Evolutionary conservation across 805 yeast genomes (phyloP).

Genomic region (Kodamaea hsintzibuensis): DNA sequence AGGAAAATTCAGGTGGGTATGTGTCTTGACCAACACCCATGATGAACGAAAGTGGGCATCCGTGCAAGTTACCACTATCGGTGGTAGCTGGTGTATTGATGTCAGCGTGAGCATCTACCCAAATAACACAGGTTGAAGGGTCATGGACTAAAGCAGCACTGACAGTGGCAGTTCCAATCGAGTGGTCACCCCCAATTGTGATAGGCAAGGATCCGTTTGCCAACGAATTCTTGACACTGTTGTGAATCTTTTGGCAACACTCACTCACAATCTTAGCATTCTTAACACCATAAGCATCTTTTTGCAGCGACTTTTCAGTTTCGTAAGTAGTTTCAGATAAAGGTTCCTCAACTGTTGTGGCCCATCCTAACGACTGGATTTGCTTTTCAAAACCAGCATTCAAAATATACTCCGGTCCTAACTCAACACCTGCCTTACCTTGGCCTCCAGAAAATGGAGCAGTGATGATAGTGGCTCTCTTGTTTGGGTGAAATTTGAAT

Average conservation of each 20-base stretch:
- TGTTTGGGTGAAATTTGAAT: conserved; percentile 56
- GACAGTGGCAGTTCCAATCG: conserved; percentile 92
- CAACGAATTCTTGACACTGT: conserved; percentile 56
- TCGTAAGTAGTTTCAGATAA: conserved; percentile 50
- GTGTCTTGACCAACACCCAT: conserved; percentile 72
- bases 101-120: conserved; percentile 99
- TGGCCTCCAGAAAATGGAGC: conserved; percentile 98
- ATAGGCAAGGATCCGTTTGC: conserved; percentile 59
- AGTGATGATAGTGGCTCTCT: conserved; percentile 65
- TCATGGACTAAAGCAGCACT: conserved; percentile 74
- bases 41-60: conserved; percentile 92
- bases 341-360: conserved; percentile 52
- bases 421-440: conserved; percentile 89
- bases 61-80: conserved; percentile 89
- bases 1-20: conserved; percentile 72
- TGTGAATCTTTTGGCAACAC: conserved; percentile 63
- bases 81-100: conserved; percentile 86
- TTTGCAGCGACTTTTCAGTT: conserved; percentile 43
- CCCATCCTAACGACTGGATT: conserved; percentile 74
- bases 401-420: conserved; percentile 83
- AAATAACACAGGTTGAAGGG: conserved; percentile 86
- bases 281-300: conserved; percentile 56
- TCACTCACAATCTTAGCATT: conserved; percentile 77
- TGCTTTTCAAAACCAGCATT: conserved; percentile 69
- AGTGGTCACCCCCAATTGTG: conserved; percentile 95